Percentiles rank a stretch among this genome's conserved stretches.
Evolutionary conservation across 1,284 basidiomycete genomes (phyloP).

Genomic region (Heterobasidion parviporum): DNA sequence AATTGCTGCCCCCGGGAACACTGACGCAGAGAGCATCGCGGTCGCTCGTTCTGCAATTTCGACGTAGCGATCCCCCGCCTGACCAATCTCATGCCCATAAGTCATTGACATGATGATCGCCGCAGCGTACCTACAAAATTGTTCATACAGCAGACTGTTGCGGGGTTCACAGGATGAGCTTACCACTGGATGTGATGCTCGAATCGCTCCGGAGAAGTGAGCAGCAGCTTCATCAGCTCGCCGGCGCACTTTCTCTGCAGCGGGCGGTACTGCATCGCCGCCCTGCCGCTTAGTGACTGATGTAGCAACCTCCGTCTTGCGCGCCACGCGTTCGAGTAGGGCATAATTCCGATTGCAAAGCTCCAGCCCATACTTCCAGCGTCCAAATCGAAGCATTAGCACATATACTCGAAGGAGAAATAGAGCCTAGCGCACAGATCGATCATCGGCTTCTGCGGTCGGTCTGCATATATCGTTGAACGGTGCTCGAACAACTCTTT

Average conservation of each 20-base stretch:
- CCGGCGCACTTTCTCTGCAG: neutral
- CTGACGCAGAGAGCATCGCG: neutral
- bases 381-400: neutral
- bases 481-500: slow-evolving; percentile 2
- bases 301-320: neutral
- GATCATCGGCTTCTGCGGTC: neutral
- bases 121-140: neutral
- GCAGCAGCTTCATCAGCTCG: neutral
- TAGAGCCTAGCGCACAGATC: neutral
- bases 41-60: neutral
- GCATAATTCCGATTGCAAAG: neutral
- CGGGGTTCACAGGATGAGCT: neutral
- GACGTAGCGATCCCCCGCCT: neutral
- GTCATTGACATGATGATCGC: neutral
- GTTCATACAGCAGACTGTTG: neutral
- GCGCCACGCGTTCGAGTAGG: neutral
- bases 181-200: neutral
- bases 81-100: neutral
- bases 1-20: slow-evolving; percentile 3
- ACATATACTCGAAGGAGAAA: neutral
- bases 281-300: neutral
- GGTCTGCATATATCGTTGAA: slow-evolving; percentile 5
- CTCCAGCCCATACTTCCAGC: neutral
- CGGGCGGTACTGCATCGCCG: neutral
- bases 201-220: neutral